Percentiles rank a stretch among this genome's conserved stretches.
Conservation (phyloP, 139 green algal genomes). For the Coelastrella sp. region DNA sequence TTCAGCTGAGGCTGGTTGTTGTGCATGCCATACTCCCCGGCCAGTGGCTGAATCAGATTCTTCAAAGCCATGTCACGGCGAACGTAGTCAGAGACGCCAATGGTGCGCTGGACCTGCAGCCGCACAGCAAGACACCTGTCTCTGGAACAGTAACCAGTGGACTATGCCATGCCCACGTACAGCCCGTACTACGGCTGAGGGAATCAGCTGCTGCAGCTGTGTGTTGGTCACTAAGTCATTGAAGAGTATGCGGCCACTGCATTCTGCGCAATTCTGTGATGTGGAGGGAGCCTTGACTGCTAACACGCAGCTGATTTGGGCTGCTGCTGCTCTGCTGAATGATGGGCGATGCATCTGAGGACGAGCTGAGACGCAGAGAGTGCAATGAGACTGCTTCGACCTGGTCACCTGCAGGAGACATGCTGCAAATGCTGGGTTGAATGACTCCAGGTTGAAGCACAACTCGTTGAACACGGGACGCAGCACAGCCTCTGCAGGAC, state of each 20-base stretch:
- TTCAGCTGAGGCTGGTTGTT: conserved; percentile 80
- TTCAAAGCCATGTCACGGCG: conserved; percentile 86
- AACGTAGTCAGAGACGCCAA: conserved; percentile 87
- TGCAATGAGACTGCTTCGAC: neutral
- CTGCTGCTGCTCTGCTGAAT: too few species aligned
- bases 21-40: conserved; percentile 96
- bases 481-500: conserved; percentile 74
- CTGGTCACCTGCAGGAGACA: conserved; percentile 72
- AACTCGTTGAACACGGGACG: conserved; percentile 90
- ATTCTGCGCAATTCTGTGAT: neutral
- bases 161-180: neutral
- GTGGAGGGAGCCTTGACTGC: neutral
- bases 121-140: neutral
- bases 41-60: conserved; percentile 93
- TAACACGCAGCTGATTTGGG: neutral
- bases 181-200: neutral
- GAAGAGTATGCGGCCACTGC: neutral
- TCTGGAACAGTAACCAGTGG: neutral
- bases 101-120: conserved; percentile 76
- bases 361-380: neutral
- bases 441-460: conserved; percentile 94
- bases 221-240: neutral
- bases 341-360: too few species aligned
- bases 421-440: conserved; percentile 95
- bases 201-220: neutral